phyloP scores from a whole-genome alignment of 148 eudicot genomes.

The Polygonum maritimum region DNA sequence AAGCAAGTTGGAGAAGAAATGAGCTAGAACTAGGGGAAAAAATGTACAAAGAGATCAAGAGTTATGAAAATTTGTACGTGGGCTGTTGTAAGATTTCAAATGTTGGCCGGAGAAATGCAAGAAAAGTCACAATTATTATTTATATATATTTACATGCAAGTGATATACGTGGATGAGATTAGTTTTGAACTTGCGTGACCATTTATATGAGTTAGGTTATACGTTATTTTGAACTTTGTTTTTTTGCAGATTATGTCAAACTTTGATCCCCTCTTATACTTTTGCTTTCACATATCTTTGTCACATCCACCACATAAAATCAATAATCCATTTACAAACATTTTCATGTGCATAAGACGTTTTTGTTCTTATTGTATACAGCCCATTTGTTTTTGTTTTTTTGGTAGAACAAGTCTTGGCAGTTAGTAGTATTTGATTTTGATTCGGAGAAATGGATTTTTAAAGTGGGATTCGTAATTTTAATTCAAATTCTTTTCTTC shows the following conservation, averaged over 20 bases:
- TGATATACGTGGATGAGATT: background rate
- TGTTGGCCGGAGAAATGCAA: background rate
- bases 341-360: no score
- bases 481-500: background rate
- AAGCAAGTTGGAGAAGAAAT: background rate
- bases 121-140: background rate
- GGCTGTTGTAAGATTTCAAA: background rate
- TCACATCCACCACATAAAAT: background rate
- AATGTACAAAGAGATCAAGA: background rate
- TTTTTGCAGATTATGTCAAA: background rate
- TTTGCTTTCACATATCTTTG: background rate
- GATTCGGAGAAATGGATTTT: background rate
- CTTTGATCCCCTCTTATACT: background rate
- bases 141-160: background rate
- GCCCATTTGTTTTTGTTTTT: no score
- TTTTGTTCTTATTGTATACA: no score
- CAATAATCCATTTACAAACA: no score
- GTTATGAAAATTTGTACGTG: background rate
- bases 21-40: background rate
- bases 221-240: background rate
- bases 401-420: background rate
- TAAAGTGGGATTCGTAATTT: background rate
- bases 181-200: background rate
- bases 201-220: conserved; percentile 2
- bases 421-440: background rate